A percentile compares a stretch with the other conserved stretches of the same genome.
phyloP scores from a whole-genome alignment of 495 filamentous ascomycete genomes.

The Lasiosphaeria hispida region DNA sequence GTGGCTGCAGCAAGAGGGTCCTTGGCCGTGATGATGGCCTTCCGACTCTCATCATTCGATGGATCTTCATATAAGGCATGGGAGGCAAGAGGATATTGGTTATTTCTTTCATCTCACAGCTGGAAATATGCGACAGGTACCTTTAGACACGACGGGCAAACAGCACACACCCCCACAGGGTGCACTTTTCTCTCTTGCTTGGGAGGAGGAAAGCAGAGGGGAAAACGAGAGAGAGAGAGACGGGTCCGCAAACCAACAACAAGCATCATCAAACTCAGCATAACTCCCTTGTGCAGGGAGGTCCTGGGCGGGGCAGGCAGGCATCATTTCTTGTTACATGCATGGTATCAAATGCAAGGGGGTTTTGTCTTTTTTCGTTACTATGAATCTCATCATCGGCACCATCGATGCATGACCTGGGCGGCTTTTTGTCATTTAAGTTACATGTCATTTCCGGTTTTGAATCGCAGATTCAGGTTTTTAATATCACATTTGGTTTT shows the following conservation, averaged over 20 bases:
- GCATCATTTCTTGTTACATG: background rate
- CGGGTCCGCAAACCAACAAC: background rate
- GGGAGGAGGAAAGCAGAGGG: background rate
- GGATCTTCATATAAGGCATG: too few species aligned
- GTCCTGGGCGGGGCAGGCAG: background rate
- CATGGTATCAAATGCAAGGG: background rate
- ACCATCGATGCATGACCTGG: conserved; percentile 1
- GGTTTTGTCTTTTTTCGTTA: background rate
- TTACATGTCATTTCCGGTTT: background rate
- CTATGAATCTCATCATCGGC: conserved; percentile 5
- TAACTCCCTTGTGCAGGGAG: too few species aligned
- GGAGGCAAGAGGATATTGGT: background rate
- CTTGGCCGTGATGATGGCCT: too few species aligned
- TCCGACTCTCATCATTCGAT: too few species aligned
- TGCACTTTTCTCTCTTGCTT: background rate
- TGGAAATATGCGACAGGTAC: background rate
- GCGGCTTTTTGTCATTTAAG: conserved; percentile 8
- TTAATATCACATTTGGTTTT: conserved; percentile 1
- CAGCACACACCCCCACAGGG: conserved; percentile 12
- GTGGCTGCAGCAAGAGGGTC: too few species aligned
- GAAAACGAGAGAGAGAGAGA: background rate
- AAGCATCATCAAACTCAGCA: background rate
- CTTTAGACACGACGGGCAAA: conserved; percentile 3
- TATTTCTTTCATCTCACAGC: background rate
- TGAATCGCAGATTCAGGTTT: background rate